Conservation (phyloP, 83 land plant genomes). For the Thuja plicata region DNA sequence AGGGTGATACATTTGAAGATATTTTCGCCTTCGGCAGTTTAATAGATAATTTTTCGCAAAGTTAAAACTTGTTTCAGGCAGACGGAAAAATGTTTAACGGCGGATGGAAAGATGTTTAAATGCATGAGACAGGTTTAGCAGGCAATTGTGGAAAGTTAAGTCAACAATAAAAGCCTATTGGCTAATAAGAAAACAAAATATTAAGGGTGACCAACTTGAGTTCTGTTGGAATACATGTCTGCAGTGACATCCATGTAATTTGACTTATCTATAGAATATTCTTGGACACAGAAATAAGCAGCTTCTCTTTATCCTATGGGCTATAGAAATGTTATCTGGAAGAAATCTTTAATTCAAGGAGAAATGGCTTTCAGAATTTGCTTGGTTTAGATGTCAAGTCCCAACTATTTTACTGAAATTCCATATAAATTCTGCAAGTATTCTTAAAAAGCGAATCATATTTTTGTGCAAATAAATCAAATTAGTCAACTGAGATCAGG, state of each 20-base stretch:
- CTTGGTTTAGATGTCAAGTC: neutral
- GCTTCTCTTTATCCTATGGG: neutral
- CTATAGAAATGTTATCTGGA: too few relatives aligned
- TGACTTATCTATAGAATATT: neutral
- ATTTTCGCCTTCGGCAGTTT: too few relatives aligned
- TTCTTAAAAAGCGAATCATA: neutral
- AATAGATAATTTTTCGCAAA: too few relatives aligned
- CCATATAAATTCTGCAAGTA: neutral
- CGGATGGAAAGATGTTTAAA: too few relatives aligned
- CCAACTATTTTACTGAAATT: neutral
- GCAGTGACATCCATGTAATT: neutral
- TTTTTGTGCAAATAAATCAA: neutral
- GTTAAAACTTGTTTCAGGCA: too few relatives aligned
- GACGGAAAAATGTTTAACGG: too few relatives aligned
- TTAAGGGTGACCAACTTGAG: neutral
- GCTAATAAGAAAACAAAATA: too few relatives aligned
- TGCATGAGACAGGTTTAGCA: too few relatives aligned
- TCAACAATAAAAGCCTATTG: too few relatives aligned
- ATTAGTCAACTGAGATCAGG: neutral
- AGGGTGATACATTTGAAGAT: too few relatives aligned
- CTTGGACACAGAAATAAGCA: neutral
- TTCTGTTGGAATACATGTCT: neutral
- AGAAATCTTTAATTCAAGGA: neutral
- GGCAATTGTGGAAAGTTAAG: too few relatives aligned
- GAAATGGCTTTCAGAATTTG: neutral